Evolutionary conservation across 495 filamentous ascomycete species (phyloP), one percentile per base, ranked within the genome.

Genomic region (Oidiodendron maius): DNA sequence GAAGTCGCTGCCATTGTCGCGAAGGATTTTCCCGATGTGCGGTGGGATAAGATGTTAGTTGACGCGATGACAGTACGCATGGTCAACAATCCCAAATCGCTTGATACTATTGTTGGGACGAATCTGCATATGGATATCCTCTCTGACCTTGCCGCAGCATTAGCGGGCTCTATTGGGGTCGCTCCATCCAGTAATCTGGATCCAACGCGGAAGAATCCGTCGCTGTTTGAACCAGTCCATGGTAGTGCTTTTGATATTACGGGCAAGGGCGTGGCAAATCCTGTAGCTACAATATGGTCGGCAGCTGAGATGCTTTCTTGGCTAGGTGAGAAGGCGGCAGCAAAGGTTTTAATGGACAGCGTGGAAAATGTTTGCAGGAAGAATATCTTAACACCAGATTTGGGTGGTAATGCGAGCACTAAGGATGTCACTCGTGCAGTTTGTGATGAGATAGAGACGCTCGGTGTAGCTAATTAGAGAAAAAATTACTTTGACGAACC

Each of bases 151-250:
- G 89, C 88, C 8, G 87, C 83, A 53, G 88, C 91, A 22, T 89
- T 91, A 48, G 86, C 88, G 2, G 88, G 88, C 3, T 85, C 79
- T n/a, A 70, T 94, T 55, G 89, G 88, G 13, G 67, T 94, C 48
- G 68, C 91, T 42, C 88, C 88, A 56, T 84, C 77, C 17, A 83
- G 76, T 22, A 79, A 88, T 32, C 86, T 89, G 6, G 89, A 91
- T 68, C 65, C 67, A 1, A 60, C 71, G 8, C 70, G 75, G 49
- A 72, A 65, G 50, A 73, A 78, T 54, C 81, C 80, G 34, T 77
- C 86, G 59, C 85, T 95, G 55, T 95, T 93, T 61, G 89, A 95
- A 70, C 89, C 88, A 16, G 89, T 93, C 38, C 89, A 93, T 63
- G 88, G 87, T 0, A 69, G 63, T 40, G 74, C 72, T 1, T 83